Evolutionary conservation across 108 stramenopile genomes (phyloP).

Genomic region (Skeletonema marinoi): DNA sequence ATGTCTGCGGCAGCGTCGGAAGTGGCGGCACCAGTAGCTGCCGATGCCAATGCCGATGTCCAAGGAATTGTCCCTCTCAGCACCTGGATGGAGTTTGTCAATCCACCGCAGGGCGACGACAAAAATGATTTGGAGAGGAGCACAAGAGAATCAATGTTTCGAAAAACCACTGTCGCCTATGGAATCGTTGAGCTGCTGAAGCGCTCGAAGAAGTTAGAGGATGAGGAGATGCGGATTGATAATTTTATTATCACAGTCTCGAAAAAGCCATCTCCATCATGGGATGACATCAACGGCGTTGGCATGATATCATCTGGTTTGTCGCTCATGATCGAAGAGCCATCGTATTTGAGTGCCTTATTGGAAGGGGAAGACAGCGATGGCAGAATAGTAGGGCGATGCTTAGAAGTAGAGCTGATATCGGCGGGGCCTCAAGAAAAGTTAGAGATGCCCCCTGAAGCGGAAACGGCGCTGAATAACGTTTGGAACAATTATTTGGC

Average conservation of each 20-base stretch:
- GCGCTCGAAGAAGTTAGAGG: not conserved
- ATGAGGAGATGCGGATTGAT: not conserved
- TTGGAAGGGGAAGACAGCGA: not conserved
- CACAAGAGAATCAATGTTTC: no score
- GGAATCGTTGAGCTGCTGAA: not conserved
- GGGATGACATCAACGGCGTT: constrained; percentile 3
- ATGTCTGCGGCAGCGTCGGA: no score
- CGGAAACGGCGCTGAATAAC: not conserved
- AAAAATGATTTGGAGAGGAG: no score
- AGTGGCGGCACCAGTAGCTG: no score
- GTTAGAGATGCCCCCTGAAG: not conserved
- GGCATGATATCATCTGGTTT: not conserved
- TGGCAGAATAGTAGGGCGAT: not conserved
- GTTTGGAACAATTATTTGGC: not conserved
- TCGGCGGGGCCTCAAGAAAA: not conserved
- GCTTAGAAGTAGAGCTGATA: not conserved
- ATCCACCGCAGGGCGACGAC: no score
- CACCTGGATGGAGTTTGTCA: no score
- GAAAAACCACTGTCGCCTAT: not conserved
- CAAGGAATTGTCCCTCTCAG: no score
- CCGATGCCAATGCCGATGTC: no score
- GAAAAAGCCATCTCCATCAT: not conserved
- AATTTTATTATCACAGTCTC: not conserved
- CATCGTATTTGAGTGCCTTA: not conserved
- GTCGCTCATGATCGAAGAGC: not conserved